phyloP scores from a whole-genome alignment of 2,329 filamentous ascomycete species.

The Cytospora piceicola region DNA sequence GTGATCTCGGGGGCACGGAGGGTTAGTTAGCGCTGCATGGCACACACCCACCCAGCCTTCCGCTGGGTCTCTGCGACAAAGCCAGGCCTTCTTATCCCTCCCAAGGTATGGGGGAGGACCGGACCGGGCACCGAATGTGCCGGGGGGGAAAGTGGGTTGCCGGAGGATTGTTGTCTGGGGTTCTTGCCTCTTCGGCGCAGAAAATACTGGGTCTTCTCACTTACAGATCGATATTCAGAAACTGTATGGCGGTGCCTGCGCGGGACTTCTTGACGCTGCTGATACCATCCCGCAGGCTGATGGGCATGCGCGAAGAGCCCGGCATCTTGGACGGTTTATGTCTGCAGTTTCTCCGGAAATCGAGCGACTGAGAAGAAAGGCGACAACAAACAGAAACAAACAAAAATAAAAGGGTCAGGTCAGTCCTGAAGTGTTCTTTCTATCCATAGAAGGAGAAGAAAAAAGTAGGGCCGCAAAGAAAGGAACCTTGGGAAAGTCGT shows the following conservation, averaged over 20 bases:
- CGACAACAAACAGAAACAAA: neutral
- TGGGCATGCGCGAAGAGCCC: conserved; percentile 70
- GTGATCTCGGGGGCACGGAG: neutral
- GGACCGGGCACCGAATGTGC: neutral
- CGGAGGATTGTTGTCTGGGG: neutral
- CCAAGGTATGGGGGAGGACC: no score
- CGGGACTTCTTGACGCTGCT: conserved; percentile 62
- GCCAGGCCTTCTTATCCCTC: no score
- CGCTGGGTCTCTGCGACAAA: no score
- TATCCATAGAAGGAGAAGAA: neutral
- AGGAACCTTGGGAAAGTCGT: conserved; percentile 6
- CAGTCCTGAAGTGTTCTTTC: neutral
- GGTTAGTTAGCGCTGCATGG: neutral
- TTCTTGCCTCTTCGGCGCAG: neutral
- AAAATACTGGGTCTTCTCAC: conserved; percentile 38
- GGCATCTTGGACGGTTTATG: conserved; percentile 50
- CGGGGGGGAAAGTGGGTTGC: no score
- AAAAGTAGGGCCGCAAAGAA: conserved; percentile 2
- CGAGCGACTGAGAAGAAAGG: neutral
- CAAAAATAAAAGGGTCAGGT: neutral
- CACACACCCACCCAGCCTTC: neutral
- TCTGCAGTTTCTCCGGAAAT: conserved; percentile 1
- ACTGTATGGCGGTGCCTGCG: conserved; percentile 58
- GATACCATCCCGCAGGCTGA: conserved; percentile 71
- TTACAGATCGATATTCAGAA: conserved; percentile 72